Base-by-base conservation (phyloP, 2,329 filamentous ascomycete genomes). In the Bipolaris bicolor region DNA sequence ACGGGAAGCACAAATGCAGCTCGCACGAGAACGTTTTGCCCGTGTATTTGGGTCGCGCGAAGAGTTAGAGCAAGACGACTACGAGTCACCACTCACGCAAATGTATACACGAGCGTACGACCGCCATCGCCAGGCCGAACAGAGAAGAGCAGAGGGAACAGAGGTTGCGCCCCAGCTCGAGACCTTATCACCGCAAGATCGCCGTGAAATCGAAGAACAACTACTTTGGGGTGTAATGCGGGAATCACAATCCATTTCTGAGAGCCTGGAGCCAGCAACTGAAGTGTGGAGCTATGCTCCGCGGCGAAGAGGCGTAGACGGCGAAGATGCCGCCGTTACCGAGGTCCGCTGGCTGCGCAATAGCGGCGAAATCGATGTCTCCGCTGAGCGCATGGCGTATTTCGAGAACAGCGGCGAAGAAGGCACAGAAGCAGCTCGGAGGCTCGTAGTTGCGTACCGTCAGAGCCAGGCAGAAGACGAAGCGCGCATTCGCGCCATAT, bases 41-140 rank as follows among this genome's bases (percentile, higher is more conserved):
- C 71, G 80, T 9, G 64, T 82, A 0, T 82, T 82, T 56, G 81
- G 81, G 13, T 77, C 77, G 0, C 67, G 79, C 10, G 80, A 82
- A 58, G 79, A 82, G 10, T 72, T 82, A 49, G 68, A 78, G n/a
- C 75, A 74, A 3, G 79, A 81, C 3, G 76, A 79, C 31, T 82
- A 82, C 60, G 76, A 80, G 53, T 80, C 77, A n/a, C 81, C 81
- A 0, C 77, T 83, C 11, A 76, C 78, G 16, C 73, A 75, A 57
- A 79, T 83, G 78, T 83, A 80, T 64, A 76, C 69, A 16, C 65
- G 80, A 47, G 80, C 80, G 1, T 74, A 70, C 55, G 76, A 77
- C 16, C 72, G 79, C 6, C 81, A 81, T 61, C 72, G 74, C 31
- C 74, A 72, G 48, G 79, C 79, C 1, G 80, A 82, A 57, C 72